Base-by-base conservation (phyloP, 169 alveolate genomes). In the Eimeria praecox region DNA sequence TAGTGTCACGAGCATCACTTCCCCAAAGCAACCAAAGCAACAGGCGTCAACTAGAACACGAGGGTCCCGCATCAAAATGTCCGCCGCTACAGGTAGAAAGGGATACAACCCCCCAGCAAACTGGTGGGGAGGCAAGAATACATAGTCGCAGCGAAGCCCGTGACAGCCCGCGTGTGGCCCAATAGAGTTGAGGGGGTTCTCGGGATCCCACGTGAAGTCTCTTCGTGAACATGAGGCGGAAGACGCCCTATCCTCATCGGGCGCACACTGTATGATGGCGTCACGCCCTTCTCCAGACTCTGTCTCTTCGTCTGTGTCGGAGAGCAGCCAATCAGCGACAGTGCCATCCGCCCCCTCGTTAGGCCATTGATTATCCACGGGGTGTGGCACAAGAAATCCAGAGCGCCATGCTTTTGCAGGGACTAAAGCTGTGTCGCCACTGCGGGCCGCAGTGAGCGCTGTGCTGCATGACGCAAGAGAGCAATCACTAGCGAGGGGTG, bases 81-180 rank as follows among this genome's bases (percentile, higher is more conserved):
- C 98, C n/a, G 98, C 98, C 35, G 97, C 94, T 30, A 96, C 95
- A 30, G 99, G 98, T 27, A 96, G 96, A 87, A 96, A 98, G 46
- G 96, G 95, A 44, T 96, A 94, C 66, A 98, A 97, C 24, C 96
- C 97, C 64, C 97, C 97, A 42, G 98, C 96, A 75, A 96, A 90
- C 38, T 95, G 97, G 54, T 95, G 95, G 33, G 99, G 99, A 3
- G 99, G 99, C 49, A 98, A 97, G 95, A 98, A 98, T 14, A 98
- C 97, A 94, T 98, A 98, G 88, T 98, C 99, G 95, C 99, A 98
- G 49, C 99, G 92, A 71, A 97, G 97, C 40, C 99, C 99, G 73
- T 97, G 98, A 75, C 99, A 98, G 44, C 97, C 97, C 54, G 98
- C 97, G 64, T 98, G 99, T 1, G 99, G 99, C 27, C 99, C 99